These are phyloP conservation scores for Rhodamnia argentea DNA, from an alignment of 345 rosid genomes.

Conservation along the genomic window DNA sequence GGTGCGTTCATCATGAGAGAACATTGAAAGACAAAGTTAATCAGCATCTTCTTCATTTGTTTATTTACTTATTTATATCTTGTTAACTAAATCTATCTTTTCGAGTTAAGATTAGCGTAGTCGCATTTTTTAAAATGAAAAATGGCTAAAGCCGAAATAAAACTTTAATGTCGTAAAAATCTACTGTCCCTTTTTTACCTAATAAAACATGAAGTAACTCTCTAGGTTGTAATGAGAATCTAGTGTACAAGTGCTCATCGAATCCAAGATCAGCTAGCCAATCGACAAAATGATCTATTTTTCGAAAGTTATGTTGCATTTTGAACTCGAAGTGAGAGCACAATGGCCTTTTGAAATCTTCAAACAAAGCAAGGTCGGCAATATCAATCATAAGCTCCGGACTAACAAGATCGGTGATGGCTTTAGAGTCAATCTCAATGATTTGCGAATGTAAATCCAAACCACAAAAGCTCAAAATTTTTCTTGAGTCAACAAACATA, in stretches of 20 bases:
- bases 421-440: neutral
- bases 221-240: neutral
- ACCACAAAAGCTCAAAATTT: neutral
- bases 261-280: neutral
- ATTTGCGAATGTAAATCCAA: neutral
- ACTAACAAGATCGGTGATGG: neutral
- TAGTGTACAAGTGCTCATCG: neutral
- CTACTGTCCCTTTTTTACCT: too few relatives aligned
- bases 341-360: neutral
- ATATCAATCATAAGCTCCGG: too few relatives aligned
- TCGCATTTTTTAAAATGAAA: too few relatives aligned
- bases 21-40: neutral
- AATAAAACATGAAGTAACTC: neutral
- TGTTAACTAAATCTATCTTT: neutral
- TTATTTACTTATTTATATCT: too few relatives aligned
- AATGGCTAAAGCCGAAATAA: neutral
- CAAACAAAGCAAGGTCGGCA: too few relatives aligned
- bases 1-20: neutral
- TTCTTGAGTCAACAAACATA: neutral
- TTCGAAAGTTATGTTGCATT: accelerated
- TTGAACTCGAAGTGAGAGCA: neutral
- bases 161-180: too few relatives aligned
- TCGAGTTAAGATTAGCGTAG: neutral
- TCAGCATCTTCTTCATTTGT: neutral
- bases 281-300: neutral